Evolutionary conservation across 768 basidiomycete species (phyloP), one percentile per base, ranked within the genome.

Genomic region (Trametes gibbosa): DNA sequence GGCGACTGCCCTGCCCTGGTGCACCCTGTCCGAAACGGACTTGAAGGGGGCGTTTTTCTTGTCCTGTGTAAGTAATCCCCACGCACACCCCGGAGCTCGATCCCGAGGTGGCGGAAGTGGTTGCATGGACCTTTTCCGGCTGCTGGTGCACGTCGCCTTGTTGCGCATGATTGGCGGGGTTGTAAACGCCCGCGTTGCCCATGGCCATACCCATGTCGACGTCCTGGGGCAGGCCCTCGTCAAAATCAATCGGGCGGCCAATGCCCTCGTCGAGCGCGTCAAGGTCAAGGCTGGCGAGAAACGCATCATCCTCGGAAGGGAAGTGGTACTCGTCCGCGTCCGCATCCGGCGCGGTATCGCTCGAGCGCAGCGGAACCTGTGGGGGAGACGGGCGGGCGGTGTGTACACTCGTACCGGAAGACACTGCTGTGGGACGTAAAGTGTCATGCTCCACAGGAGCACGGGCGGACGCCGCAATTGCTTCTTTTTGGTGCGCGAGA

Each of bases 271-370:
- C 70, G 2, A 73, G 75, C 48, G 80, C 79, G 25, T 75, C 77
- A 23, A 75, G 73, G 57, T 83, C 76, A 37, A 85, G 75, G 10
- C 76, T 70, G 19, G 87, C 86, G 35, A 86, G 74, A 64, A 89
- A 80, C 1, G 78, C 84, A 53, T 84, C 87, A 53, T 90, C 89
- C 40, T 91, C 86, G 0, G 86, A 86, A 56, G 76, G 74, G 62
- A 84, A 80, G 12, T 76, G 75, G 61, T 80, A 85, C 0, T 77
- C 62, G 17, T 75, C 75, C 1, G 72, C 79, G 3, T 78, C 78
- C 21, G 21, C 34, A 7, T 56, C 55, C 19, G 47, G 55, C 2
- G n/a, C 47, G 16, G 37, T 75, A 72, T 12, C 53, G 58, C 24
- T 65, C 65, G 35, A 59, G 48, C 34, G 58, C 35, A 10, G 59